A percentile compares a stretch with the other conserved stretches of the same genome.
These are phyloP conservation scores for Microsporum canis DNA, from an alignment of 2,329 filamentous ascomycete genomes.

Conservation along the genomic window DNA sequence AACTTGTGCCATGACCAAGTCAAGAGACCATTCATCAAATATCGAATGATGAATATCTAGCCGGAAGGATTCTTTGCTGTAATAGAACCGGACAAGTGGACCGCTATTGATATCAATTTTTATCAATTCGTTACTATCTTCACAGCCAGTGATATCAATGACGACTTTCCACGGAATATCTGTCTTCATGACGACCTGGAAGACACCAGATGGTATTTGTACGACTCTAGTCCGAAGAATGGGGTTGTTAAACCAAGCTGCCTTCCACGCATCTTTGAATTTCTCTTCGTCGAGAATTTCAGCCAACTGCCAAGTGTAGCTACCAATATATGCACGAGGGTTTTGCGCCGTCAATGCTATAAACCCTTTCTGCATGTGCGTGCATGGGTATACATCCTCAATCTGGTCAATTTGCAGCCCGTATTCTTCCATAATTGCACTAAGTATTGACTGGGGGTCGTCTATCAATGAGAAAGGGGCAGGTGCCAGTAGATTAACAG, in stretches of 20 bases:
- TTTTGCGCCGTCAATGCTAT: constrained; percentile 28
- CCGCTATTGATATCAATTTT: too few relatives aligned
- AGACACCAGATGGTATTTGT: constrained; percentile 11
- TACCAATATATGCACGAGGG: constrained; percentile 28
- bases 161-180: too few relatives aligned
- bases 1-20: too few relatives aligned
- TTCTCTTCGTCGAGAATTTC: constrained; percentile 20
- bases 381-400: constrained; percentile 29
- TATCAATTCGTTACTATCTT: too few relatives aligned
- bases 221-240: constrained; percentile 34
- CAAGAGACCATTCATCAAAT: too few relatives aligned
- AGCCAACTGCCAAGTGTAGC: constrained; percentile 23
- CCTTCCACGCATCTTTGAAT: constrained; percentile 31
- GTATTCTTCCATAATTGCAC: too few relatives aligned
- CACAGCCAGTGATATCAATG: too few relatives aligned
- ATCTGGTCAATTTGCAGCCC: constrained; percentile 14
- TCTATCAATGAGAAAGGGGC: not conserved
- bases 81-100: too few relatives aligned
- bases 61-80: too few relatives aligned
- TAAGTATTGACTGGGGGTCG: not conserved
- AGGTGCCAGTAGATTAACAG: not conserved
- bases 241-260: constrained; percentile 23
- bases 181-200: constrained; percentile 16
- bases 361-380: constrained; percentile 17
- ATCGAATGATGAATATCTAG: too few relatives aligned